Evolutionary conservation across 768 basidiomycete species (phyloP), one percentile per base, ranked within the genome.

Genomic region (Flagelloscypha sp.): DNA sequence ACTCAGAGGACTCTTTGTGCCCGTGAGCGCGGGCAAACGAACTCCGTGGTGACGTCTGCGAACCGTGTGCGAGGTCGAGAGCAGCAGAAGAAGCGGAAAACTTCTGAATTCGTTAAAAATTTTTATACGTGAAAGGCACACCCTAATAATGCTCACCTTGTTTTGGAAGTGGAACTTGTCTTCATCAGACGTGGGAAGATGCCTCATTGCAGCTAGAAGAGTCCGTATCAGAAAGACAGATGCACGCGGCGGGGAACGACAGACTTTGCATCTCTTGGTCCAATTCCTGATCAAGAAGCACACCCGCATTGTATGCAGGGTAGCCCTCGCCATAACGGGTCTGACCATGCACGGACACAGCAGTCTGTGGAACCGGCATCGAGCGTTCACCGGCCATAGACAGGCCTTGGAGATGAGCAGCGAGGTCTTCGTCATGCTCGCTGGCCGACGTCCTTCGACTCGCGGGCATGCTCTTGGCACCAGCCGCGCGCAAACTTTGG

Each of bases 201-300:
- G 76, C 58, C 77, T 76, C 75, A 92, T 90, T 7, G 89, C 85
- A 58, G 88, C 88, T 89, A 56, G 7, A 23, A 37, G 18, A 44
- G 19, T 48, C 47, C 41, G 48, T 28, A 44, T 36, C 22, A 42
- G 38, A 33, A 24, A 20, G 6, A 24, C 11, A 37, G 38, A 24
- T 28, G 33, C 41, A 21, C 1, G 23, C 15, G 29, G 17, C 21
- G 6, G 11, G 40, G 29, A 6, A 27, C 18, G 12, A 71, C 83
- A 48, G 48, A 90, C 89, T 90, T 52, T 92, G 81, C 77, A 94
- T 90, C 55, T 94, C 90, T 60, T 87, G 78, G 52, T 94, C 90
- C 46, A 94, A 61, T 51, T 93, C 88, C 56, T 93, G 85, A 47
- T 94, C 90, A 42, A 94, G 63, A 77, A 93, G 79, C 79, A 89